A percentile compares a stretch with the other conserved stretches of the same genome.
Evolutionary conservation across 768 basidiomycete genomes (phyloP).

Genomic region (Lactarius akahatsu): DNA sequence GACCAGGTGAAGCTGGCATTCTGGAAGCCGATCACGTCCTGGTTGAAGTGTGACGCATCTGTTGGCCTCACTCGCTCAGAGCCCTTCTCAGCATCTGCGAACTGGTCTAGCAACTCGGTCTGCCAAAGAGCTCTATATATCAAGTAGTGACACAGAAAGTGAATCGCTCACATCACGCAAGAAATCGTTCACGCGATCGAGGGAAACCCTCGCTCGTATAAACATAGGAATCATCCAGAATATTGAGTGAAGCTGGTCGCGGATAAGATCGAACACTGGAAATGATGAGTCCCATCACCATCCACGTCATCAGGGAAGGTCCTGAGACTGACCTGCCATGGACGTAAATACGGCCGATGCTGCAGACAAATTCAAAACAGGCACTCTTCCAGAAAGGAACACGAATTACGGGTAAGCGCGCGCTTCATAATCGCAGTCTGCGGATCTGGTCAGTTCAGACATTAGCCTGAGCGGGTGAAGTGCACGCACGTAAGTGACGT

Average conservation of each 20-base stretch:
- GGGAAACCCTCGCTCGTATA: conserved; percentile 40
- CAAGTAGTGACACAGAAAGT: conserved; percentile 31
- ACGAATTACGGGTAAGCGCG: conserved; percentile 33
- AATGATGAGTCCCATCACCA: neutral
- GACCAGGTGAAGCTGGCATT: conserved; percentile 59
- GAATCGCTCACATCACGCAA: conserved; percentile 32
- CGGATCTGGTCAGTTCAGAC: neutral
- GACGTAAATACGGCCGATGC: conserved; percentile 36
- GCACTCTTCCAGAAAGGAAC: neutral
- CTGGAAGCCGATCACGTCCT: conserved; percentile 47
- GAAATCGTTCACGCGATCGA: conserved; percentile 43
- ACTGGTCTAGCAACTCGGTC: conserved; percentile 39
- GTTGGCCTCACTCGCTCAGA: conserved; percentile 22
- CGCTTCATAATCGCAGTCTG: conserved; percentile 38
- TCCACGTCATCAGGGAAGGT: neutral
- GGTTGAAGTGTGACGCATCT: conserved; percentile 23
- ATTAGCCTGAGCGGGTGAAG: neutral
- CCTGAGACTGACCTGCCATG: conserved; percentile 26
- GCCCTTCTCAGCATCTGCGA: conserved; percentile 22
- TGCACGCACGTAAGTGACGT: conserved; percentile 35
- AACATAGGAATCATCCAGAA: conserved; percentile 32
- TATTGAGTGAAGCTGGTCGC: conserved; percentile 34
- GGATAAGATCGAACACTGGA: conserved; percentile 43
- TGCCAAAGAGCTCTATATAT: conserved; percentile 31
- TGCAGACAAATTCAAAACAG: neutral